phyloP scores from a whole-genome alignment of 495 filamentous ascomycete species.

The Penicillium pulvis region DNA sequence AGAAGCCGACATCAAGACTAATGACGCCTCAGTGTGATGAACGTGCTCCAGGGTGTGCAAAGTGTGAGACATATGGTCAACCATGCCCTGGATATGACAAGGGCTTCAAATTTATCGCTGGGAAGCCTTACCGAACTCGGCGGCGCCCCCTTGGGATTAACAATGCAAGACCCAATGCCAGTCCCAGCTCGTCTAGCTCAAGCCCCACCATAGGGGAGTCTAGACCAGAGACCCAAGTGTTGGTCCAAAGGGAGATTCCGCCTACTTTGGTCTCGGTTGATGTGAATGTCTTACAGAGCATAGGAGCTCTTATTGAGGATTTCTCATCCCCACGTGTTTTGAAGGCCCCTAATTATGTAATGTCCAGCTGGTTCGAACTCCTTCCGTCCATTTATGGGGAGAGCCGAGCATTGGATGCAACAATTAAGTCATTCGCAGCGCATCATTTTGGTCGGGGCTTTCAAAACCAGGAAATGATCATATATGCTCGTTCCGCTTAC shows the following conservation, averaged over 20 bases:
- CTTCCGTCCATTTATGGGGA: conserved; percentile 36
- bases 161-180: neutral
- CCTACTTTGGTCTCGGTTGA: conserved; percentile 15
- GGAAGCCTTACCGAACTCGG: conserved; percentile 34
- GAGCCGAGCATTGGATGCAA: conserved; percentile 31
- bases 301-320: conserved; percentile 29
- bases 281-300: conserved; percentile 28
- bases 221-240: conserved; percentile 5
- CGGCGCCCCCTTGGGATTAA: conserved; percentile 12
- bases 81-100: conserved; percentile 40
- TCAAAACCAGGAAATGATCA: conserved; percentile 28
- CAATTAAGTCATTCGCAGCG: conserved; percentile 34
- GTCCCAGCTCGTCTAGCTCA: neutral
- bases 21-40: conserved; percentile 35
- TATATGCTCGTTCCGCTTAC: conserved; percentile 33
- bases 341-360: conserved; percentile 16
- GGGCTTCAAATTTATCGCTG: conserved; percentile 36
- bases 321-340: conserved; percentile 24
- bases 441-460: conserved; percentile 33
- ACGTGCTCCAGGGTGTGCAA: conserved; percentile 31
- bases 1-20: neutral
- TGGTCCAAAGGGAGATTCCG: conserved; percentile 6
- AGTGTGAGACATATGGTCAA: conserved; percentile 37
- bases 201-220: neutral
- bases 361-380: conserved; percentile 32